Evolutionary conservation across 306 rosid genomes (phyloP).

Genomic region (Mimosa bimucronata): DNA sequence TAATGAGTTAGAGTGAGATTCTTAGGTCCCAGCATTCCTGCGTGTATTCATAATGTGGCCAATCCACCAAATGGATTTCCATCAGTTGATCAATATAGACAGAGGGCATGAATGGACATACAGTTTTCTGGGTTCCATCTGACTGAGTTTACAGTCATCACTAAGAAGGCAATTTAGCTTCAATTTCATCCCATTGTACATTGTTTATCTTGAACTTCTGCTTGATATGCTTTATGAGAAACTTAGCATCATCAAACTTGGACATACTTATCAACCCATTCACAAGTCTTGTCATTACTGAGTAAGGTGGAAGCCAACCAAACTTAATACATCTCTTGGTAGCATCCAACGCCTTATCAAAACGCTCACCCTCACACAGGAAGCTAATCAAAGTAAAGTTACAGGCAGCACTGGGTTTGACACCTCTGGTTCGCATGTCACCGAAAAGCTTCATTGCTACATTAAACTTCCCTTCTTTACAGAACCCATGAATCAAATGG

Average conservation of each 20-base stretch:
- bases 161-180: constrained; percentile 67
- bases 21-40: not conserved
- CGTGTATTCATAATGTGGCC: not conserved
- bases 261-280: constrained; percentile 64
- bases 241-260: constrained; percentile 60
- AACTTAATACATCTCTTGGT: constrained; percentile 55
- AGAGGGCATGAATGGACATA: constrained; percentile 23
- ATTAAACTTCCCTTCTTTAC: constrained; percentile 64
- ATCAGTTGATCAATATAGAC: constrained; percentile 7
- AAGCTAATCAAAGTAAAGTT: constrained; percentile 60
- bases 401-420: constrained; percentile 45
- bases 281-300: constrained; percentile 67
- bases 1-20: not conserved
- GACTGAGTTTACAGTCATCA: constrained; percentile 17
- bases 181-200: constrained; percentile 68
- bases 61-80: not conserved
- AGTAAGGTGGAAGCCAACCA: constrained; percentile 74
- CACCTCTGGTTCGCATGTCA: constrained; percentile 57
- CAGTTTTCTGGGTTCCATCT: constrained; percentile 17
- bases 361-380: constrained; percentile 55
- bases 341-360: constrained; percentile 50
- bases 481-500: constrained; percentile 78
- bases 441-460: constrained; percentile 59
- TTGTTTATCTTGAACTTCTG: constrained; percentile 53
- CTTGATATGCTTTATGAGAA: constrained; percentile 59